Conservation (phyloP, 148 eudicot species). For the Bassia scoparia region DNA sequence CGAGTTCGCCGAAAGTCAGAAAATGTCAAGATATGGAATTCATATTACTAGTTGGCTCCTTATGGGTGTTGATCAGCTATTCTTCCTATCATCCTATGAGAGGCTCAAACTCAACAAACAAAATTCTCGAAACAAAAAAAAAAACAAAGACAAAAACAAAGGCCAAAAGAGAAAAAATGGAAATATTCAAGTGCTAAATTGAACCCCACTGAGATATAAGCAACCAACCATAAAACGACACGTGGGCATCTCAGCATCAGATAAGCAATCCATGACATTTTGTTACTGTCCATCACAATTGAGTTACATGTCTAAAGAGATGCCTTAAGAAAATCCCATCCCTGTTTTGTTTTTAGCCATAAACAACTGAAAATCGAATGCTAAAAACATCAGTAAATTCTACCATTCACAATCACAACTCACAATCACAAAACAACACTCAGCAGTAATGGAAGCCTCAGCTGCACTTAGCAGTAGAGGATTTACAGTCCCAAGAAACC, state of each 20-base stretch:
- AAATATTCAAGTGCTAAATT: background rate
- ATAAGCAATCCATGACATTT: conserved; percentile 12
- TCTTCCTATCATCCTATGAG: no score
- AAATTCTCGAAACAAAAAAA: no score
- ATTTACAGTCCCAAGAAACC: conserved; percentile 9
- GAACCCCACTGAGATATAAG: conserved; percentile 3
- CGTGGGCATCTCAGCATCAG: conserved; percentile 22
- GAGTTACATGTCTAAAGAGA: conserved; percentile 1
- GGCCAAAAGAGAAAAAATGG: background rate
- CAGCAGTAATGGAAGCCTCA: conserved; percentile 26
- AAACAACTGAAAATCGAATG: background rate
- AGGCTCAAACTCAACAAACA: no score
- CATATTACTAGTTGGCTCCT: no score
- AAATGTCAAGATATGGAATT: no score
- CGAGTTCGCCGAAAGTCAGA: no score
- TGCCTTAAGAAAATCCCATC: background rate
- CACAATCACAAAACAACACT: no score
- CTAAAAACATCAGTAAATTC: no score
- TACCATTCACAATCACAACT: no score
- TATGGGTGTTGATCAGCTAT: no score
- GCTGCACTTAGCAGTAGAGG: conserved; percentile 28
- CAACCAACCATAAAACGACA: conserved; percentile 16
- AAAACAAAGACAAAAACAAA: no score
- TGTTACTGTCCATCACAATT: conserved; percentile 14
- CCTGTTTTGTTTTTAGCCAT: background rate